Conservation (phyloP, 306 rosid genomes). For the Carpinus viminea region DNA sequence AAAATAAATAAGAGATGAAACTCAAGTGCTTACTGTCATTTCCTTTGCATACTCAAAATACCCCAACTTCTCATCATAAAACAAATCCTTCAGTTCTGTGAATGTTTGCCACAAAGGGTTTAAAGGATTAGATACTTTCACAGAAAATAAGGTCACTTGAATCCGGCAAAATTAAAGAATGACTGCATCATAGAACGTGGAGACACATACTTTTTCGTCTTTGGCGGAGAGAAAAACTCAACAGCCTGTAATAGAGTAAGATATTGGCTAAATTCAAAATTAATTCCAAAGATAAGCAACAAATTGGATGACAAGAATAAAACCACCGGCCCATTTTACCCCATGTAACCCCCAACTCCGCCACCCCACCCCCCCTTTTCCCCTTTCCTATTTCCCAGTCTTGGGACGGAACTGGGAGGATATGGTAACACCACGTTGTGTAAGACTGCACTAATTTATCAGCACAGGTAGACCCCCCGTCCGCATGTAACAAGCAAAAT, state of each 20-base stretch:
- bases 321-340: neutral
- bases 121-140: slow-evolving; percentile 18
- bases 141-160: slow-evolving; percentile 12
- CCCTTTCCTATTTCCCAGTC: too few relatives aligned
- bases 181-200: slow-evolving; percentile 13
- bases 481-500: too few relatives aligned
- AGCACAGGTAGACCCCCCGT: too few relatives aligned
- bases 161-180: slow-evolving; percentile 24
- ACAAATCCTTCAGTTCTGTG: slow-evolving; percentile 73
- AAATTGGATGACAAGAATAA: slow-evolving; percentile 8
- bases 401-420: too few relatives aligned
- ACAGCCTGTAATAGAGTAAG: slow-evolving; percentile 62
- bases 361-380: too few relatives aligned
- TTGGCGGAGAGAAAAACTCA: slow-evolving; percentile 67
- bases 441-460: too few relatives aligned
- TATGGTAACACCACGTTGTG: too few relatives aligned
- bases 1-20: slow-evolving; percentile 9
- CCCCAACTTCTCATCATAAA: slow-evolving; percentile 63
- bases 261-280: slow-evolving; percentile 31
- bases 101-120: slow-evolving; percentile 18
- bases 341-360: too few relatives aligned
- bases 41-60: slow-evolving; percentile 84
- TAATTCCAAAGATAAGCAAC: slow-evolving; percentile 25
- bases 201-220: slow-evolving; percentile 73
- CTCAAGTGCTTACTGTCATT: slow-evolving; percentile 57